Evolutionary conservation across 257 asterid species (phyloP).

Genomic region (Solanum sejunctum): DNA sequence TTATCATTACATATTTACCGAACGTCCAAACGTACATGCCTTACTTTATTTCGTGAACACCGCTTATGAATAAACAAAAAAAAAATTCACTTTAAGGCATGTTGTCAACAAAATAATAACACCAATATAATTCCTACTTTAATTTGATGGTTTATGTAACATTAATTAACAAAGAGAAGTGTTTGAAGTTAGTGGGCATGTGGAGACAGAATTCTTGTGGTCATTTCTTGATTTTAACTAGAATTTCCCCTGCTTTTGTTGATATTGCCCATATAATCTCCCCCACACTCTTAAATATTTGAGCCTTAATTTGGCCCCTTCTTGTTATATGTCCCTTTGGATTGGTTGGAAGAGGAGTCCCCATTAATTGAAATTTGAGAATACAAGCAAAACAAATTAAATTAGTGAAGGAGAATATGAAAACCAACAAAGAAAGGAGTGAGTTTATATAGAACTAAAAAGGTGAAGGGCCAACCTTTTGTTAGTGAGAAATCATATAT

Average conservation of each 20-base stretch:
- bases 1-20: neutral
- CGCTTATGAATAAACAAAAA: neutral
- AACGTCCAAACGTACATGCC: neutral
- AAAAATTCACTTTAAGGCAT: neutral
- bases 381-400: neutral
- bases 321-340: neutral
- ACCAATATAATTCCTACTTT: no score
- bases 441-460: neutral
- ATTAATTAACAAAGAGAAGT: neutral
- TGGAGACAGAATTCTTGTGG: neutral
- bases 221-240: neutral
- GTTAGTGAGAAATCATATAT: neutral
- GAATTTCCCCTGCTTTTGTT: neutral
- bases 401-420: neutral
- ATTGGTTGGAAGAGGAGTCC: neutral
- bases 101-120: neutral
- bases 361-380: neutral
- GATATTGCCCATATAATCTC: no score
- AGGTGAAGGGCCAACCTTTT: neutral
- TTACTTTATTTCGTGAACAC: neutral
- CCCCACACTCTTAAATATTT: neutral
- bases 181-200: neutral
- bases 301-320: slow-evolving; percentile 4
- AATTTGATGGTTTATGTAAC: neutral
- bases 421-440: neutral